These are phyloP conservation scores for Solanum hybrid DNA, from an alignment of 305 asterid genomes.

Conservation along the genomic window DNA sequence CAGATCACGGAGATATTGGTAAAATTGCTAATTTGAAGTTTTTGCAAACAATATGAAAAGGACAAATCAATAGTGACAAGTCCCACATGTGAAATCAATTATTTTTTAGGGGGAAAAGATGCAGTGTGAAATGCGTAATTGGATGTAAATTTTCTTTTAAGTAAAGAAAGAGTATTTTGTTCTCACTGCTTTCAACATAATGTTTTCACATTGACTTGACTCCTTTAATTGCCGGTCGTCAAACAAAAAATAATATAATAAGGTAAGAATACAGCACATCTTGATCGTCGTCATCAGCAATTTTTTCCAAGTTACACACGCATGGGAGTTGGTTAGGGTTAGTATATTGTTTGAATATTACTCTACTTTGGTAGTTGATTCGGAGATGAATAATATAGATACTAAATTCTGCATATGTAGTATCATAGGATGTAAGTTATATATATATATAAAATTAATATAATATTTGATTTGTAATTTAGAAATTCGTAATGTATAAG, in stretches of 20 bases:
- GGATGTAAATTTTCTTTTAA: background rate
- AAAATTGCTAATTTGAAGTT: background rate
- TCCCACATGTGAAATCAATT: background rate
- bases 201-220: background rate
- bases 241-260: background rate
- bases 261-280: background rate
- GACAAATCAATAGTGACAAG: background rate
- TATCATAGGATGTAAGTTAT: no score
- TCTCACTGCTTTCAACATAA: background rate
- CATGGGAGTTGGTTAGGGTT: background rate
- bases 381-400: no score
- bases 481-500: background rate
- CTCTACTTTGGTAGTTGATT: background rate
- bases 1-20: background rate
- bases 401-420: no score
- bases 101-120: background rate
- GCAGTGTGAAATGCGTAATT: background rate
- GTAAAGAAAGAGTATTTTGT: background rate
- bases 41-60: background rate
- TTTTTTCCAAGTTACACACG: background rate
- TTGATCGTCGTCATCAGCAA: background rate
- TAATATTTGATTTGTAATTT: background rate
- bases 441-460: background rate
- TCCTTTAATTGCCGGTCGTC: background rate
- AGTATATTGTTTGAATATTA: background rate